Percentiles rank a stretch among this genome's conserved stretches.
These are phyloP conservation scores for Phytopythium aichiense DNA, from an alignment of 352 stramenopile species.

Conservation along the genomic window DNA sequence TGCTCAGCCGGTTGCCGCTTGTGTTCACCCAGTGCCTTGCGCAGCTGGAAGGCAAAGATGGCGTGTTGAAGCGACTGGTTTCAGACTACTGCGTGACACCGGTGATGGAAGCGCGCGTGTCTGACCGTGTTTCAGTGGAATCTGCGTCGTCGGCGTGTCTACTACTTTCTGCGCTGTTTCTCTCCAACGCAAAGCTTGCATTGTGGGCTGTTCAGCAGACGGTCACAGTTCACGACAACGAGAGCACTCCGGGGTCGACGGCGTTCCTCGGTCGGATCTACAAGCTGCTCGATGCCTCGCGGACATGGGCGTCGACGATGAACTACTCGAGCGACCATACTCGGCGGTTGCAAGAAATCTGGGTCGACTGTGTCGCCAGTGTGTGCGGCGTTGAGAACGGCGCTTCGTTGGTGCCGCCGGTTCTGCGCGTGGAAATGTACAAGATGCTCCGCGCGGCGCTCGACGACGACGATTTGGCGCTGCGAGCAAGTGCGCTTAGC, in stretches of 20 bases:
- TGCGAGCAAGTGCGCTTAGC: slow-evolving; percentile 68
- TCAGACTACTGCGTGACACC: slow-evolving; percentile 64
- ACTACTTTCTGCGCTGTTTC: slow-evolving; percentile 70
- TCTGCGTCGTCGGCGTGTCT: slow-evolving; percentile 61
- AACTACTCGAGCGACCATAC: slow-evolving; percentile 37
- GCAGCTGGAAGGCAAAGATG: slow-evolving; percentile 65
- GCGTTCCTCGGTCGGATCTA: slow-evolving; percentile 43
- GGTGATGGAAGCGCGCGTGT: slow-evolving; percentile 38
- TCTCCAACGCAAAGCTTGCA: slow-evolving; percentile 80
- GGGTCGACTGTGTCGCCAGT: slow-evolving; percentile 77
- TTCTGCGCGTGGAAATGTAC: slow-evolving; percentile 70
- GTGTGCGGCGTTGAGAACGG: slow-evolving; percentile 76
- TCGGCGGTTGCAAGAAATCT: slow-evolving; percentile 67
- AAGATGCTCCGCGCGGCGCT: slow-evolving; percentile 66
- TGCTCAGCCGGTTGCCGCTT: slow-evolving; percentile 68
- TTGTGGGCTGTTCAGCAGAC: slow-evolving; percentile 70
- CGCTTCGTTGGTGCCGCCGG: slow-evolving; percentile 51
- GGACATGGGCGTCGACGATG: slow-evolving; percentile 25
- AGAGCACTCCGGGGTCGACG: slow-evolving; percentile 29
- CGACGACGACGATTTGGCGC: slow-evolving; percentile 71
- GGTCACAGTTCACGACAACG: slow-evolving; percentile 14
- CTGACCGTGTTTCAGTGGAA: slow-evolving; percentile 42
- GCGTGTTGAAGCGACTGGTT: slow-evolving; percentile 60
- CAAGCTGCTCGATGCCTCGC: slow-evolving; percentile 59
- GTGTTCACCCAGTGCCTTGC: slow-evolving; percentile 86